Conservation (phyloP, 106 monocot species). For the Allium fistulosum region DNA sequence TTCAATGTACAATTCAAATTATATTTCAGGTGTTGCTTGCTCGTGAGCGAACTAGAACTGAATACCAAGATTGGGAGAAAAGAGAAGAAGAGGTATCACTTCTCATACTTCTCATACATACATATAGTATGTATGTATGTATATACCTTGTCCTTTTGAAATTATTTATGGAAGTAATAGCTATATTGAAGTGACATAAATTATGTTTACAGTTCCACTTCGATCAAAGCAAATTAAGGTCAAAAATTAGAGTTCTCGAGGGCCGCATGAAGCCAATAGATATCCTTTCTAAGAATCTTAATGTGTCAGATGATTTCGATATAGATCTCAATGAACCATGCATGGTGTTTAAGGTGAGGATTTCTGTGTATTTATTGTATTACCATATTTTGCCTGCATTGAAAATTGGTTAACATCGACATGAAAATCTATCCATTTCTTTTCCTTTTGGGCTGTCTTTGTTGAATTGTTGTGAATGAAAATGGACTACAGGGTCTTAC, state of each 20-base stretch:
- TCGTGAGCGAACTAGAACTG: conserved; percentile 83
- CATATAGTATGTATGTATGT: too few relatives aligned
- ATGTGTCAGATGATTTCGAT: conserved; percentile 82
- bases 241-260: conserved; percentile 79
- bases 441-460: too few relatives aligned
- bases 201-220: conserved; percentile 76
- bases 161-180: background rate
- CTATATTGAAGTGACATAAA: background rate
- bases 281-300: conserved; percentile 74
- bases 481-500: conserved; percentile 55
- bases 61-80: conserved; percentile 98
- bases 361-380: too few relatives aligned
- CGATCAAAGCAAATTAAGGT: conserved; percentile 94
- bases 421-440: too few relatives aligned
- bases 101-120: too few relatives aligned
- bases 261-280: conserved; percentile 89
- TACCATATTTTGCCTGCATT: too few relatives aligned
- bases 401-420: too few relatives aligned
- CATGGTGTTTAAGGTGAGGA: conserved; percentile 73
- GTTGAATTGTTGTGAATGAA: background rate
- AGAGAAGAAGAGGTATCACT: conserved; percentile 88
- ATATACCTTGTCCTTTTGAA: background rate
- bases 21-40: conserved; percentile 67
- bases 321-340: conserved; percentile 92
- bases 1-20: background rate